Conservation (phyloP, 148 eudicot genomes). For the Heliamphora exappendiculata region DNA sequence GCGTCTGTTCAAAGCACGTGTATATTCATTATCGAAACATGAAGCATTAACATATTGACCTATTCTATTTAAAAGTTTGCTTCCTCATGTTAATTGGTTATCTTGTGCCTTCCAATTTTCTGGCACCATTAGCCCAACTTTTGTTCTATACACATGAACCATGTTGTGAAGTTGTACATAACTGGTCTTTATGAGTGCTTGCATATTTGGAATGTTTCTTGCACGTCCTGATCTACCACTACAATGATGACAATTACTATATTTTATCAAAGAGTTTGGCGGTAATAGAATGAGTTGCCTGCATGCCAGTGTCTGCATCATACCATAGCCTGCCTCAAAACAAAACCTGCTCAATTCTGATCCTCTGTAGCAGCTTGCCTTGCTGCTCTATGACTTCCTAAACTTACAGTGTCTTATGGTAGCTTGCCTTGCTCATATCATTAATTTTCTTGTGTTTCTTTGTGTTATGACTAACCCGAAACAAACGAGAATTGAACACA, state of each 20-base stretch:
- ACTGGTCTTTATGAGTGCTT: too few relatives aligned
- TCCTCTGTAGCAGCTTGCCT: background rate
- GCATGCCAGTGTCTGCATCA: background rate
- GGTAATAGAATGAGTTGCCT: background rate
- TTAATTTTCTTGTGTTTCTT: too few relatives aligned
- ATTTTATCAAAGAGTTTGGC: too few relatives aligned
- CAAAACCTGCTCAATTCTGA: background rate
- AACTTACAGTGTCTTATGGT: background rate
- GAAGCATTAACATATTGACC: background rate
- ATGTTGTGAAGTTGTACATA: too few relatives aligned
- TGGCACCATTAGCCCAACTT: background rate
- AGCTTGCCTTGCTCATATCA: too few relatives aligned
- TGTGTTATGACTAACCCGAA: too few relatives aligned
- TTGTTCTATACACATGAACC: background rate
- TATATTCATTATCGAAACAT: background rate
- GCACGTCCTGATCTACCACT: too few relatives aligned
- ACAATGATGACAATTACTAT: too few relatives aligned
- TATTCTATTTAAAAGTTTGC: background rate
- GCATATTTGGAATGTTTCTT: too few relatives aligned
- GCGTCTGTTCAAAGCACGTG: background rate
- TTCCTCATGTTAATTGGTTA: background rate
- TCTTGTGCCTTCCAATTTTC: background rate
- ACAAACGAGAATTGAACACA: too few relatives aligned
- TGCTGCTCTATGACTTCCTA: background rate
- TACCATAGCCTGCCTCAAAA: background rate